These are phyloP conservation scores for Pseudogymnoascus sp. DNA, from an alignment of 2,329 filamentous ascomycete species.

Conservation along the genomic window DNA sequence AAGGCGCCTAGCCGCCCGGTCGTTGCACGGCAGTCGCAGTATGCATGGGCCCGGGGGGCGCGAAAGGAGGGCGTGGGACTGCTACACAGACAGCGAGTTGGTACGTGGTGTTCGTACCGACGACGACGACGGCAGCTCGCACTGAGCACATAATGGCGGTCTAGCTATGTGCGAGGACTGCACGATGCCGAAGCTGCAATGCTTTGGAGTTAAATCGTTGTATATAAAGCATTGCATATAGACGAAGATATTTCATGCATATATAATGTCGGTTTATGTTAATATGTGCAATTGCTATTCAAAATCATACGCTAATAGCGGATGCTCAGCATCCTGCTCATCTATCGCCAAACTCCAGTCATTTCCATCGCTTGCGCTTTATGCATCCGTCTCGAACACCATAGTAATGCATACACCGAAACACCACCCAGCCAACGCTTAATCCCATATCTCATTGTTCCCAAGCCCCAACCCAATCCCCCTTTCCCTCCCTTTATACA, in stretches of 20 bases:
- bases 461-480: constrained; percentile 59
- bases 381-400: background rate
- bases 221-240: background rate
- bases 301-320: background rate
- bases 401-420: background rate
- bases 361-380: background rate
- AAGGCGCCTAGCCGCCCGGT: background rate
- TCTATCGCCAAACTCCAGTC: background rate
- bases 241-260: background rate
- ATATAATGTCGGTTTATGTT: background rate
- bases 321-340: background rate
- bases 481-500: constrained; percentile 59
- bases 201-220: background rate
- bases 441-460: background rate
- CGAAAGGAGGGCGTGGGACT: background rate
- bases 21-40: background rate
- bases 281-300: background rate
- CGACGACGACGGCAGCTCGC: background rate
- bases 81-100: background rate
- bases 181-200: background rate
- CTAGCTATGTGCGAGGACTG: background rate
- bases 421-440: background rate
- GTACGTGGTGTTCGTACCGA: background rate
- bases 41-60: background rate
- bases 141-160: background rate